Evolutionary conservation across 2,329 filamentous ascomycete genomes (phyloP).

Genomic region (Teratosphaeria zuluensis): DNA sequence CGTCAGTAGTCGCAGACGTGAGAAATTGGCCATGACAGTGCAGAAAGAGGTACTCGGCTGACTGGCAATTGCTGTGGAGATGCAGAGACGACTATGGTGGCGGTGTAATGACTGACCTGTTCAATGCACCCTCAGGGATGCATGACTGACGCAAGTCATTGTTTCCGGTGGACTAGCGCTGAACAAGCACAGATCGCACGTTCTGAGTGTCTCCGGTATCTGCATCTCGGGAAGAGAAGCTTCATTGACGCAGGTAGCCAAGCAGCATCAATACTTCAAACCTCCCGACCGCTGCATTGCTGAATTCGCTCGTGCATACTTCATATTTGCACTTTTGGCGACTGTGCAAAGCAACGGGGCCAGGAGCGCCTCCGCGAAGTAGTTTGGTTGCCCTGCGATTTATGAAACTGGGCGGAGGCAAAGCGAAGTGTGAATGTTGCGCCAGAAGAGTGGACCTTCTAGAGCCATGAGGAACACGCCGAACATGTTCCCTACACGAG

Average conservation of each 20-base stretch:
- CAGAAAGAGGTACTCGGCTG: neutral
- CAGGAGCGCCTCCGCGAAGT: neutral
- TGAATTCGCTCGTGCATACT: neutral
- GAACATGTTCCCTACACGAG: conserved; percentile 8
- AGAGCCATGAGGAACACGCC: conserved; percentile 4
- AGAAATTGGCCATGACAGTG: neutral
- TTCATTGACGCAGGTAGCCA: conserved; percentile 1
- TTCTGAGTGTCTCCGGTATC: conserved; percentile 9
- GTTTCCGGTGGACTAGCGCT: conserved; percentile 6
- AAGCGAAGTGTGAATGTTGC: neutral
- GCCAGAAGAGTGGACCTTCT: conserved; percentile 1
- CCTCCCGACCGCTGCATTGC: neutral
- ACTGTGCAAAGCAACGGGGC: neutral
- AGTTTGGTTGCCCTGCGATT: neutral
- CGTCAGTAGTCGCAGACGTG: neutral
- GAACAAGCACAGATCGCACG: conserved; percentile 16
- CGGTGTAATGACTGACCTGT: conserved; percentile 6
- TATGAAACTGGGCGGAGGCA: neutral
- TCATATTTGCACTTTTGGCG: neutral
- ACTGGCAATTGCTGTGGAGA: neutral
- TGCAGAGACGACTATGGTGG: neutral
- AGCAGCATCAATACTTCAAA: neutral
- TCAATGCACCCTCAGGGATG: conserved; percentile 17
- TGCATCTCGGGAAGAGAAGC: conserved; percentile 2
- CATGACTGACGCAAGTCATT: conserved; percentile 20